phyloP scores from a whole-genome alignment of 306 rosid genomes.

The Prunus mira region DNA sequence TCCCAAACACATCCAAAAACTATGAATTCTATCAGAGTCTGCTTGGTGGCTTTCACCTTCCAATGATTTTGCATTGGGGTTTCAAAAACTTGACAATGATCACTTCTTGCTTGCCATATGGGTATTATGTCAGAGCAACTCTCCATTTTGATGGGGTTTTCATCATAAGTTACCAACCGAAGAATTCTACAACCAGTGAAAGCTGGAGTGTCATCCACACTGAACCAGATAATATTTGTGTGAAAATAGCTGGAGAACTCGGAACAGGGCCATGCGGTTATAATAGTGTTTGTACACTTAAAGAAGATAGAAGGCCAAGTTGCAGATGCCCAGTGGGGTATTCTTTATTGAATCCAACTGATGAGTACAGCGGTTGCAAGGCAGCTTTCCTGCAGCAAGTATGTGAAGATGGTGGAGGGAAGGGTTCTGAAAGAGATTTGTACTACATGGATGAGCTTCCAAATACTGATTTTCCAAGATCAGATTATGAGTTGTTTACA shows the following conservation, averaged over 20 bases:
- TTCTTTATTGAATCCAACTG: conserved; percentile 30
- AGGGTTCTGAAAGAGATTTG: neutral
- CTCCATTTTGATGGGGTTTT: conserved; percentile 50
- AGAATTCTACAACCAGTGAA: conserved; percentile 1
- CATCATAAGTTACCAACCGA: conserved; percentile 23
- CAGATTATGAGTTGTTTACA: conserved; percentile 19
- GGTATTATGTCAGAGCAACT: conserved; percentile 38
- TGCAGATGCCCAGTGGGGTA: conserved; percentile 44
- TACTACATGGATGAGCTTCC: conserved; percentile 13
- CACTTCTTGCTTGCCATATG: conserved; percentile 49
- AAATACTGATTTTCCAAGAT: conserved; percentile 30
- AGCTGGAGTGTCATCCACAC: conserved; percentile 17
- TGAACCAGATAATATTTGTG: no score
- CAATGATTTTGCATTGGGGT: conserved; percentile 61
- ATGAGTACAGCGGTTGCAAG: conserved; percentile 33
- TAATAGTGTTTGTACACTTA: conserved; percentile 8
- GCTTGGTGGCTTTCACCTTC: conserved; percentile 46
- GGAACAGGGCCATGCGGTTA: conserved; percentile 6
- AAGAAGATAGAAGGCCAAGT: conserved; percentile 21
- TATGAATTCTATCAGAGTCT: no score
- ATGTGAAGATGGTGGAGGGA: conserved; percentile 18
- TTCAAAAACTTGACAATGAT: conserved; percentile 22
- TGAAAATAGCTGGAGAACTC: neutral
- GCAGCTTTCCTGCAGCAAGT: conserved; percentile 35
- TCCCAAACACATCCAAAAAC: no score